Conservation (phyloP, 345 rosid species). For the Melaleuca quinquenervia region DNA sequence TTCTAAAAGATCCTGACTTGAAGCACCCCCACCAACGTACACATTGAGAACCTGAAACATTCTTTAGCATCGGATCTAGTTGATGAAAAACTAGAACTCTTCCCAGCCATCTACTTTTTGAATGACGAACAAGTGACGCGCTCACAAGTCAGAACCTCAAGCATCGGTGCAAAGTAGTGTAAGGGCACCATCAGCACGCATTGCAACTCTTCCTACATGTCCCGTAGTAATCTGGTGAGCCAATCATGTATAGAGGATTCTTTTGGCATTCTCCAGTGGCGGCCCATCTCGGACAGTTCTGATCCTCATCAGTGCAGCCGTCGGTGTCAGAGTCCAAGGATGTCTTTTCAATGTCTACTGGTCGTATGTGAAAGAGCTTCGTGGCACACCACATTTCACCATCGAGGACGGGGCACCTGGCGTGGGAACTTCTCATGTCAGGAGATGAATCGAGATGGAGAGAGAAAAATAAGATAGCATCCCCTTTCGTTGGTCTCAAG, state of each 20-base stretch:
- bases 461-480: conserved; percentile 70
- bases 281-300: conserved; percentile 65
- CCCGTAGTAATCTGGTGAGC: conserved; percentile 85
- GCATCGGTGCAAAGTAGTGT: not conserved
- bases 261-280: conserved; percentile 68
- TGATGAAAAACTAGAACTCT: not conserved
- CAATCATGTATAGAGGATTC: conserved; percentile 83
- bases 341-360: conserved; percentile 6
- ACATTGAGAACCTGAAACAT: not conserved
- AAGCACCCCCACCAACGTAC: not conserved
- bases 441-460: conserved; percentile 37
- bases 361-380: conserved; percentile 40
- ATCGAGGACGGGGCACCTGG: conserved; percentile 69
- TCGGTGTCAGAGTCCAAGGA: conserved; percentile 7
- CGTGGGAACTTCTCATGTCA: conserved; percentile 55
- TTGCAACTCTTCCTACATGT: conserved; percentile 85
- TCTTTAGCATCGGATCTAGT: not conserved
- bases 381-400: conserved; percentile 68
- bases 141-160: not conserved
- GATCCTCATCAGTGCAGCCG: conserved; percentile 75
- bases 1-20: not conserved
- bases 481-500: conserved; percentile 63
- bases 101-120: not conserved
- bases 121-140: not conserved
- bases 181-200: not conserved